phyloP scores from a whole-genome alignment of 2,329 filamentous ascomycete genomes.

The Drechslerella dactyloides region DNA sequence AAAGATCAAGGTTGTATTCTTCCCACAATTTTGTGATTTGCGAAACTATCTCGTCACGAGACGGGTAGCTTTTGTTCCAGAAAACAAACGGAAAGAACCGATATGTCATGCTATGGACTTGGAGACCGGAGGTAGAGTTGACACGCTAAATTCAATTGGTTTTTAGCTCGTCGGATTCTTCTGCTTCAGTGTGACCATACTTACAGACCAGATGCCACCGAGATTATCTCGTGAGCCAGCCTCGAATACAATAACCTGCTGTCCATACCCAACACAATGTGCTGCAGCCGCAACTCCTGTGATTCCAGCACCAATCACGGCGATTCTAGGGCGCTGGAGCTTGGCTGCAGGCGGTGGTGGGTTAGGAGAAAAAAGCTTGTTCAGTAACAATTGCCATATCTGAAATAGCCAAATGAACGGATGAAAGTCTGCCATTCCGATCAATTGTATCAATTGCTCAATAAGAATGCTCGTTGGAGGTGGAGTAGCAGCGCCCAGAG shows the following conservation, averaged over 20 bases:
- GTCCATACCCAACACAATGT: conserved; percentile 64
- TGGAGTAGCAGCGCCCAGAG: no score
- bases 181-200: conserved; percentile 61
- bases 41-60: conserved; percentile 74
- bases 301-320: conserved; percentile 73
- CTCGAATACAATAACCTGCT: conserved; percentile 73
- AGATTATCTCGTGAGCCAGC: conserved; percentile 69
- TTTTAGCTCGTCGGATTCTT: no score
- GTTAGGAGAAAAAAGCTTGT: conserved; percentile 71
- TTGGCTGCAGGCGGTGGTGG: conserved; percentile 68
- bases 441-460: no score
- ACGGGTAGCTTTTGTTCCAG: conserved; percentile 78
- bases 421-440: neutral
- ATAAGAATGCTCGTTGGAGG: no score
- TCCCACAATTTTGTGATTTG: conserved; percentile 77
- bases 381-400: conserved; percentile 69
- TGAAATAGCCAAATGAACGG: conserved; percentile 68
- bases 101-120: conserved; percentile 87
- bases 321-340: conserved; percentile 70
- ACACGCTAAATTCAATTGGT: no score
- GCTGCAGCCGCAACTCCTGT: conserved; percentile 79
- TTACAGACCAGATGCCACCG: conserved; percentile 77
- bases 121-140: conserved; percentile 77
- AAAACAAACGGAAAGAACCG: conserved; percentile 80
- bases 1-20: conserved; percentile 72